Conservation (phyloP, 345 rosid species). For the Salix viminalis region DNA sequence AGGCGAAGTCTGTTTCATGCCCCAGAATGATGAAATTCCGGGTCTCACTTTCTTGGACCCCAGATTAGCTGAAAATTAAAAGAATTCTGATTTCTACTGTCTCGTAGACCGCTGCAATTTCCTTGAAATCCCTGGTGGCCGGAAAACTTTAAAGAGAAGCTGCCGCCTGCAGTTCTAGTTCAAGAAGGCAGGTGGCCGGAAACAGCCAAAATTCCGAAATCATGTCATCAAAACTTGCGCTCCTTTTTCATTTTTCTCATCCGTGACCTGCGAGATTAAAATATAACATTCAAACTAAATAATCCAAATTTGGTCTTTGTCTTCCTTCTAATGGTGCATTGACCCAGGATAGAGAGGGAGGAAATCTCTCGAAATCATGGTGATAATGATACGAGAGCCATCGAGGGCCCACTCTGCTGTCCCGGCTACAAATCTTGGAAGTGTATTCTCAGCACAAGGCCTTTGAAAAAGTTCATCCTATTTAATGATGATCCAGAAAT, state of each 20-base stretch:
- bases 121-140: background rate
- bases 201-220: conserved; percentile 1
- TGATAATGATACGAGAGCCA: background rate
- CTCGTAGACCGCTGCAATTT: background rate
- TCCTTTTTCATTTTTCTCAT: background rate
- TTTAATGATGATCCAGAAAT: background rate
- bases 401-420: background rate
- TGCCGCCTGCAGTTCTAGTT: background rate
- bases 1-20: background rate
- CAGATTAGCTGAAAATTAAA: background rate
- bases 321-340: background rate
- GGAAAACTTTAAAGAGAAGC: background rate
- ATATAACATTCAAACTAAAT: background rate
- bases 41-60: background rate
- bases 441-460: too few species aligned
- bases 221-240: background rate
- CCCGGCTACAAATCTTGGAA: background rate
- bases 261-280: conserved; percentile 4
- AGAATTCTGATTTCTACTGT: background rate
- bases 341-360: background rate
- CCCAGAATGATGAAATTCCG: background rate
- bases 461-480: background rate
- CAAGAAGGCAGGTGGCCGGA: background rate
- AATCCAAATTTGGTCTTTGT: background rate
- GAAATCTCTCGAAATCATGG: background rate